Percentiles rank a stretch among this genome's conserved stretches.
phyloP scores from a whole-genome alignment of 306 rosid genomes.

The Astragalus glycyphyllos region DNA sequence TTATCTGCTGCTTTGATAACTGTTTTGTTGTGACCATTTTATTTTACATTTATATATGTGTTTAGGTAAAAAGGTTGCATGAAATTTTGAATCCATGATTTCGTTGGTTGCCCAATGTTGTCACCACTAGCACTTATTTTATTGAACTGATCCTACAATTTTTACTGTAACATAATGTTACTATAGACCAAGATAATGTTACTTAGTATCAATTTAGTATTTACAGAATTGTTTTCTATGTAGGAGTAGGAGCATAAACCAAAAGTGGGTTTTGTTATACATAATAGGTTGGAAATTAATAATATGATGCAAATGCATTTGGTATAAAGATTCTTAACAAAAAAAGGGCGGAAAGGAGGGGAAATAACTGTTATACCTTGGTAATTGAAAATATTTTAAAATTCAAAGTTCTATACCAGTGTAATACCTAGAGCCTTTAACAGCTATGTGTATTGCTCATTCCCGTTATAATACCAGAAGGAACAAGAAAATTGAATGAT shows the following conservation, averaged over 20 bases:
- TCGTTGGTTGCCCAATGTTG: background rate
- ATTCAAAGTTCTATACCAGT: constrained; percentile 6
- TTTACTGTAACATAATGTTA: constrained; percentile 22
- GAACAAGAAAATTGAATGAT: background rate
- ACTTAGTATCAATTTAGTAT: background rate
- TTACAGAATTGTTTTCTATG: background rate
- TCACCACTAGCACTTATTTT: constrained; percentile 8
- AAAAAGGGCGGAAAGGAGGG: background rate
- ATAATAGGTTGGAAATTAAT: constrained; percentile 25
- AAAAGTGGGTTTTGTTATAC: background rate
- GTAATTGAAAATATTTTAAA: background rate
- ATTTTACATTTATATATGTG: background rate
- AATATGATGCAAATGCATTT: constrained; percentile 1
- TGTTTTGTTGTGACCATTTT: constrained; percentile 17
- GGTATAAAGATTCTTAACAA: background rate
- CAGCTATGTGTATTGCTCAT: background rate
- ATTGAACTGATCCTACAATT: constrained; percentile 3
- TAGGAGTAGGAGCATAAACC: background rate
- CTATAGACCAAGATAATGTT: constrained; percentile 10
- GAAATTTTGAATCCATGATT: constrained; percentile 3
- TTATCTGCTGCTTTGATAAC: constrained; percentile 24
- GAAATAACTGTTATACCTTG: background rate
- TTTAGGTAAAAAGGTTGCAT: constrained; percentile 8
- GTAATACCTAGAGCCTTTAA: background rate
- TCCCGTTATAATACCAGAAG: background rate